These are phyloP conservation scores for Fraxinus dipetala DNA, from an alignment of 305 asterid genomes.

Conservation along the genomic window DNA sequence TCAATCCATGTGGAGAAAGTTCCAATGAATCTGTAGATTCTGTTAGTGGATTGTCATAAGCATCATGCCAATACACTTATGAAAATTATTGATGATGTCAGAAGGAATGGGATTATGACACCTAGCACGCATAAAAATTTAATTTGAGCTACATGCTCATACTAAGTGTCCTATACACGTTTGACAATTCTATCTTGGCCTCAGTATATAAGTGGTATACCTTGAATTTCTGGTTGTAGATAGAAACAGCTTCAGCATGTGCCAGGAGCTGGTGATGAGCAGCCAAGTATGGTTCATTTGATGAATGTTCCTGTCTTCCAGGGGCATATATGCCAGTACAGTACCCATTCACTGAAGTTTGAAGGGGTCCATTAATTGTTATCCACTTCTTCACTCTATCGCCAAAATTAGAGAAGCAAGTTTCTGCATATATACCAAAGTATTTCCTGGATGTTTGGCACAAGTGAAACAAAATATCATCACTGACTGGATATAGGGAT, in stretches of 20 bases:
- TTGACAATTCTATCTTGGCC: constrained; percentile 2
- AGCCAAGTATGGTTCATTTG: constrained; percentile 44
- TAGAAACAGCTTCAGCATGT: constrained; percentile 52
- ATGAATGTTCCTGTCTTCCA: constrained; percentile 43
- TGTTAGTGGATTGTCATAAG: neutral
- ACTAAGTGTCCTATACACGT: neutral
- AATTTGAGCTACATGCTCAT: neutral
- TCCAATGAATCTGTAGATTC: neutral
- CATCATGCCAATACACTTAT: neutral
- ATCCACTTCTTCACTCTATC: constrained; percentile 64
- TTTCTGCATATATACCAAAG: constrained; percentile 56
- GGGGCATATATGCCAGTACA: constrained; percentile 51
- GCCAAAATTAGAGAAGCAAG: constrained; percentile 56
- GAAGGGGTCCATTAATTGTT: constrained; percentile 61
- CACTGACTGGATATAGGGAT: constrained; percentile 9
- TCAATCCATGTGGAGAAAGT: neutral
- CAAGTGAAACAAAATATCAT: constrained; percentile 24
- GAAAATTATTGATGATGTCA: neutral
- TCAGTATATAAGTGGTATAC: constrained; percentile 16
- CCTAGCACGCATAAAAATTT: neutral
- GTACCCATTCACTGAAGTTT: constrained; percentile 56
- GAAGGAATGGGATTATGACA: neutral
- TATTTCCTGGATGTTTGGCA: constrained; percentile 46
- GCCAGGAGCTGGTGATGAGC: constrained; percentile 58
- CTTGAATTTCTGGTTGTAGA: constrained; percentile 45